Conservation (phyloP, 2,329 filamentous ascomycete species). For the Trichophyton verrucosum region DNA sequence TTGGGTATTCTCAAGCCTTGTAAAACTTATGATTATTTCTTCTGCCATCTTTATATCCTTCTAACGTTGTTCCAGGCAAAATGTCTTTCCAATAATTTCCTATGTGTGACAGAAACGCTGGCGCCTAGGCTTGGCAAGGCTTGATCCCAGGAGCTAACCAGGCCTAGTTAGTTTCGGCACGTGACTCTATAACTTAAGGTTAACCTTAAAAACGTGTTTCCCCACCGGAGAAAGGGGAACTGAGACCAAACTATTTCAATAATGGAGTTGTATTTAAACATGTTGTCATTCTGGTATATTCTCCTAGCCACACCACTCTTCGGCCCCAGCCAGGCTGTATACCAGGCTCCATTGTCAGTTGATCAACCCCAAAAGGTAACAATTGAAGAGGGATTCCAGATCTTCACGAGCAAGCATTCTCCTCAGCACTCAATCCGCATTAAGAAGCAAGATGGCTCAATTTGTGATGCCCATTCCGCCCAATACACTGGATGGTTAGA, state of each 20-base stretch:
- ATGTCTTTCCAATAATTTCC: not conserved
- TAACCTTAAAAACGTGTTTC: not conserved
- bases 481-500: conserved; percentile 15
- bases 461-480: conserved; percentile 13
- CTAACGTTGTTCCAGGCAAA: not conserved
- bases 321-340: not conserved
- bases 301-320: not conserved
- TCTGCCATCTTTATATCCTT: not conserved
- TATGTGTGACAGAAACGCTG: not conserved
- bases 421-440: conserved; percentile 13
- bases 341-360: not conserved
- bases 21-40: too few relatives aligned
- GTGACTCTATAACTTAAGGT: not conserved
- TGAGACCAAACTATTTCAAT: not conserved
- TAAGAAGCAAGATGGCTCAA: conserved; percentile 12
- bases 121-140: not conserved
- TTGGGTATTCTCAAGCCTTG: too few relatives aligned
- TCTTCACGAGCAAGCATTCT: conserved; percentile 8
- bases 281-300: not conserved
- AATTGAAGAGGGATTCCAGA: not conserved
- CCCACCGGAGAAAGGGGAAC: not conserved
- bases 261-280: not conserved
- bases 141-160: not conserved
- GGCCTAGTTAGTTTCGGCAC: not conserved
- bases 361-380: not conserved